Percentiles rank a stretch among this genome's conserved stretches.
These are phyloP conservation scores for Zygotorulaspora mrakii DNA, from an alignment of 1,139 yeast species.

Conservation along the genomic window DNA sequence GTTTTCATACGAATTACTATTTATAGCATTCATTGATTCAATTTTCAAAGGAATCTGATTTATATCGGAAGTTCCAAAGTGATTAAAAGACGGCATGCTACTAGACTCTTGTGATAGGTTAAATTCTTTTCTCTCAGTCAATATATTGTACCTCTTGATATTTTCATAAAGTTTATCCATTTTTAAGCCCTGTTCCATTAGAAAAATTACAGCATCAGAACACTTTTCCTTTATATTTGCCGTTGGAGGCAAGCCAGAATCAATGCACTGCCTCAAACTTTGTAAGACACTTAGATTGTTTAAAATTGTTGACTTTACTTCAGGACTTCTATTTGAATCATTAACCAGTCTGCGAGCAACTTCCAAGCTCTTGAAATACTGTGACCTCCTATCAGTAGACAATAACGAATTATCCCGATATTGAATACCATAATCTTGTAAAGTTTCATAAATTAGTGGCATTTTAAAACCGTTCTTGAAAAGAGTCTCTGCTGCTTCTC, in stretches of 20 bases:
- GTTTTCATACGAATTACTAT: conserved; percentile 1
- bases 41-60: background rate
- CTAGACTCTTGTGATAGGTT: conserved; percentile 4
- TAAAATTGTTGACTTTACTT: conserved; percentile 21
- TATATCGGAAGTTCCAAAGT: background rate
- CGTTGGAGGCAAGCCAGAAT: conserved; percentile 29
- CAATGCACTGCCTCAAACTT: conserved; percentile 24
- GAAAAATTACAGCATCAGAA: conserved; percentile 19
- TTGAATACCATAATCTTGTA: conserved; percentile 30
- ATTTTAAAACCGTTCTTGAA: conserved; percentile 33
- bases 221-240: conserved; percentile 14
- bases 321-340: conserved; percentile 19
- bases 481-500: conserved; percentile 27
- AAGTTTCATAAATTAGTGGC: conserved; percentile 30
- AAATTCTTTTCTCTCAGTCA: conserved; percentile 20
- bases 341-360: conserved; percentile 26
- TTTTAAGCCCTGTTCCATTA: conserved; percentile 29
- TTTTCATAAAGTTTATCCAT: conserved; percentile 31
- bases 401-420: conserved; percentile 18
- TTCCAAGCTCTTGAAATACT: conserved; percentile 28
- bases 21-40: background rate
- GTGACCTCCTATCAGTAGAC: conserved; percentile 24
- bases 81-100: background rate
- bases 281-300: conserved; percentile 21
- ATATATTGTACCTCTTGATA: conserved; percentile 23